Conservation (phyloP, 2,329 filamentous ascomycete genomes). For the Aspergillus latus region DNA sequence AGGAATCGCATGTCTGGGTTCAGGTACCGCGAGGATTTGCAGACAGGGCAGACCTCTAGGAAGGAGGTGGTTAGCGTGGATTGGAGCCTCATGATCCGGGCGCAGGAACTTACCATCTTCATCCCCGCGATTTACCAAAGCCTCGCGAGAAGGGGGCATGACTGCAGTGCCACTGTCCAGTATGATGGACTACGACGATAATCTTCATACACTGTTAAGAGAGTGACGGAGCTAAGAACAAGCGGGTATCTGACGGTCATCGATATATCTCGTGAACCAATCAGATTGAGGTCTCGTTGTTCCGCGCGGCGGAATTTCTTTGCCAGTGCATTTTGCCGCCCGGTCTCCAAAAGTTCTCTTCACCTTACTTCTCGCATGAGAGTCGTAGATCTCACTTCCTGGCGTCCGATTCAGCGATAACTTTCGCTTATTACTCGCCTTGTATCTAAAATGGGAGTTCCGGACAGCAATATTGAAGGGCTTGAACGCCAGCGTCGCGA, state of each 20-base stretch:
- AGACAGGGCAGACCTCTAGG: constrained; percentile 87
- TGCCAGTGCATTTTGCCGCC: constrained; percentile 18
- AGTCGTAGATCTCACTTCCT: background rate
- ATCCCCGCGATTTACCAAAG: constrained; percentile 38
- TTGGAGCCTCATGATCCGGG: background rate
- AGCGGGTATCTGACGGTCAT: constrained; percentile 2
- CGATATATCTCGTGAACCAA: constrained; percentile 27
- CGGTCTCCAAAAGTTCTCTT: background rate
- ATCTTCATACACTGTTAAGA: background rate
- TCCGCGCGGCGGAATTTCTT: constrained; percentile 22
- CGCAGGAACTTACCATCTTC: constrained; percentile 40
- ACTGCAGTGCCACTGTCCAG: constrained; percentile 3
- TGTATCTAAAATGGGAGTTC: constrained; percentile 32
- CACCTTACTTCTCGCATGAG: background rate
- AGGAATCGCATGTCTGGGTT: constrained; percentile 92
- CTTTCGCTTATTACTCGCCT: too few species aligned
- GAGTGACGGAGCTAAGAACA: background rate
- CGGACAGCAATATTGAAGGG: constrained; percentile 58
- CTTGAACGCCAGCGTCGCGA: constrained; percentile 73
- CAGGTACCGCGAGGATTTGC: constrained; percentile 94
- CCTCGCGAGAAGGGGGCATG: constrained; percentile 36
- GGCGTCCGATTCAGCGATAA: background rate
- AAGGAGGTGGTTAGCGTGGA: constrained; percentile 12
- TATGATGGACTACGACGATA: constrained; percentile 3
- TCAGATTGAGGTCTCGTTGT: constrained; percentile 17